Evolutionary conservation across 257 asterid genomes (phyloP), one percentile per base, ranked within the genome.

Genomic region (Catharanthus roseus): DNA sequence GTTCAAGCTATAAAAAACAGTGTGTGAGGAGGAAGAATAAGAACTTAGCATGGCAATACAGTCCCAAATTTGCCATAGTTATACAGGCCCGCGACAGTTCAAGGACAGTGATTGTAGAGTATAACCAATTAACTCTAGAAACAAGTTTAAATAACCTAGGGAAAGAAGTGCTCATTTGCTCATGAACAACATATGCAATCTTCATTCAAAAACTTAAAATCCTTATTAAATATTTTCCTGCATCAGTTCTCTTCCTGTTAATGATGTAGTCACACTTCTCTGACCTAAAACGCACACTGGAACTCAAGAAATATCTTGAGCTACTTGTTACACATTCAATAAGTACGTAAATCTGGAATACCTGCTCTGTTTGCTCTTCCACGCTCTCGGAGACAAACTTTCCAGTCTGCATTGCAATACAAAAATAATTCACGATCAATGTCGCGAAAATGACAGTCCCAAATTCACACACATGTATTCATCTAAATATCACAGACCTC

Each of bases 331-430:
- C 10, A 28, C 34, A 11, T 36, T 26, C 64, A 9, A 36, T 6
- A 51, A 60, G n/a, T 51, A 29, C 0, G 41, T 21, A 33, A 49
- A 23, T 44, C 42, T 29, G 24, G 54, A 15, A 47, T 86, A 91
- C 99, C 99, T 91, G 99, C 85, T 91, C 97, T 19, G 99, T 91
- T 82, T 95, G 99, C 26, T 86, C 97, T 86, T 95, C 99, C 29
- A 95, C 96, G 29, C 58, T 64, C n/a, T 91, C 97, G 0, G 99
- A 91, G 75, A 91, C 87, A 71, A 93, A 88, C 73, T 77, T 80
- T 73, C 97, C 96, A 13, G 96, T 89, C 97, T 95, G 90, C 80
- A 88, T 57, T 75, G 24, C 60, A 72, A 66, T 56, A 41, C 4
- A 29, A 57, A 70, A 77, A 42, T 36, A 72, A 56, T 36, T 54